phyloP scores from a whole-genome alignment of 2,329 filamentous ascomycete species.

The Monilinia fructicola region DNA sequence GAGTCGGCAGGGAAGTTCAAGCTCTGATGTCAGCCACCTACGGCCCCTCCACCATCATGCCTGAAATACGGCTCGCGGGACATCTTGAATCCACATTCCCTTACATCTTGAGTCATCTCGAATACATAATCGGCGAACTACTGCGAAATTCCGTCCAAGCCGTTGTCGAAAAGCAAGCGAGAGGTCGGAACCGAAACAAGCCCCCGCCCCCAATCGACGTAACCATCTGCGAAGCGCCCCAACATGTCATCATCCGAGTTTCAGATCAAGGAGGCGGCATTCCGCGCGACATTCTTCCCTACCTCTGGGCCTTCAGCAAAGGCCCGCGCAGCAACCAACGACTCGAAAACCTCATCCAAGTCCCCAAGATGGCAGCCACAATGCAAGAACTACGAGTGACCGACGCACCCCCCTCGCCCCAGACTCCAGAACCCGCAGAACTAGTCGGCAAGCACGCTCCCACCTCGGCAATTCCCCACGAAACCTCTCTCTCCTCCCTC shows the following conservation, averaged over 20 bases:
- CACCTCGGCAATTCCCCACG: slow-evolving; percentile 27
- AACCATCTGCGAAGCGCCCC: slow-evolving; percentile 87
- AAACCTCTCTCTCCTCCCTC: slow-evolving; percentile 69
- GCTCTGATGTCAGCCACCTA: slow-evolving; percentile 74
- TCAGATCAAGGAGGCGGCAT: slow-evolving; percentile 95
- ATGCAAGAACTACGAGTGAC: slow-evolving; percentile 76
- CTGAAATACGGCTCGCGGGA: slow-evolving; percentile 78
- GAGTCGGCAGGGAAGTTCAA: slow-evolving; percentile 74
- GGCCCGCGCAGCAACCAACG: slow-evolving; percentile 75
- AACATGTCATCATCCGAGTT: slow-evolving; percentile 94
- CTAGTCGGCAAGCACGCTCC: slow-evolving; percentile 31
- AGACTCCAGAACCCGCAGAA: slow-evolving; percentile 28
- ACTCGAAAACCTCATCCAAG: slow-evolving; percentile 79
- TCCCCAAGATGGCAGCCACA: slow-evolving; percentile 90
- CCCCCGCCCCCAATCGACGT: slow-evolving; percentile 83
- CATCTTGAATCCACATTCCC: slow-evolving; percentile 90
- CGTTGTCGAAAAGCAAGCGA: slow-evolving; percentile 71
- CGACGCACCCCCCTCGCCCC: slow-evolving; percentile 32
- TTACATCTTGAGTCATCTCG: slow-evolving; percentile 91
- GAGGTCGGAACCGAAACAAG: slow-evolving; percentile 31
- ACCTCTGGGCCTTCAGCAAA: slow-evolving; percentile 96
- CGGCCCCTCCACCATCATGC: slow-evolving; percentile 67
- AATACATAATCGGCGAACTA: slow-evolving; percentile 96
- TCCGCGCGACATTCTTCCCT: slow-evolving; percentile 77
- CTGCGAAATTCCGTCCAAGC: slow-evolving; percentile 94